Evolutionary conservation across 2,329 filamentous ascomycete genomes (phyloP).

Genomic region (Colletotrichum coccodes): DNA sequence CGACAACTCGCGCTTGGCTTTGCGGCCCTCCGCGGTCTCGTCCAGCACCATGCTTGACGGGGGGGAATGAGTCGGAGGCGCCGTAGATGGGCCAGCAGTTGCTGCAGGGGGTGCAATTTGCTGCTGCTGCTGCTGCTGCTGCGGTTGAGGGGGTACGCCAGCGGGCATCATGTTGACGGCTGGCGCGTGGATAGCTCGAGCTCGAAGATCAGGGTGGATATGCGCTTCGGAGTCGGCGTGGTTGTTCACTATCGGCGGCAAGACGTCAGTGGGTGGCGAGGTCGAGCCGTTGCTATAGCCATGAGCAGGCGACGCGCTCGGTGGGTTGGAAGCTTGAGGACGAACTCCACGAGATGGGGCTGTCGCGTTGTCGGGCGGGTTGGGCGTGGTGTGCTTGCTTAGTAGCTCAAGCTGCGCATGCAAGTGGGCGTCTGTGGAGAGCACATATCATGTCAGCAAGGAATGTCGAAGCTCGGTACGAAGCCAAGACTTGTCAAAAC

Average conservation of each 20-base stretch:
- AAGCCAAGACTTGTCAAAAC: background rate
- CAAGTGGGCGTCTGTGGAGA: constrained; percentile 42
- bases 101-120: constrained; percentile 19
- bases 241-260: constrained; percentile 44
- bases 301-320: constrained; percentile 50
- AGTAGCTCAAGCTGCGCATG: constrained; percentile 56
- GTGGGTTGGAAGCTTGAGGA: constrained; percentile 42
- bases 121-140: constrained; percentile 9
- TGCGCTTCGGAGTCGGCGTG: constrained; percentile 54
- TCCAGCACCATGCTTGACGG: constrained; percentile 40
- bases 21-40: constrained; percentile 66
- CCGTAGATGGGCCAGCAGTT: constrained; percentile 38
- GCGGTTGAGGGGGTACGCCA: constrained; percentile 34
- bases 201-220: constrained; percentile 61
- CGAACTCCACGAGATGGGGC: constrained; percentile 36
- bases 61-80: constrained; percentile 39
- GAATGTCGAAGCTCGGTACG: background rate
- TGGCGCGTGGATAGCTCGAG: constrained; percentile 37
- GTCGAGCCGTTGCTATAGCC: constrained; percentile 52
- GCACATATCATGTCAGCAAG: constrained; percentile 31
- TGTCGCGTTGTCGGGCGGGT: constrained; percentile 41
- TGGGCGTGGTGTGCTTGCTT: constrained; percentile 49
- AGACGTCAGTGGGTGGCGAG: constrained; percentile 46
- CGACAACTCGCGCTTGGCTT: constrained; percentile 90
- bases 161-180: constrained; percentile 46